These are phyloP conservation scores for Rhizopus delemar DNA, from an alignment of 371 early-diverging fungal genomes.

Conservation along the genomic window DNA sequence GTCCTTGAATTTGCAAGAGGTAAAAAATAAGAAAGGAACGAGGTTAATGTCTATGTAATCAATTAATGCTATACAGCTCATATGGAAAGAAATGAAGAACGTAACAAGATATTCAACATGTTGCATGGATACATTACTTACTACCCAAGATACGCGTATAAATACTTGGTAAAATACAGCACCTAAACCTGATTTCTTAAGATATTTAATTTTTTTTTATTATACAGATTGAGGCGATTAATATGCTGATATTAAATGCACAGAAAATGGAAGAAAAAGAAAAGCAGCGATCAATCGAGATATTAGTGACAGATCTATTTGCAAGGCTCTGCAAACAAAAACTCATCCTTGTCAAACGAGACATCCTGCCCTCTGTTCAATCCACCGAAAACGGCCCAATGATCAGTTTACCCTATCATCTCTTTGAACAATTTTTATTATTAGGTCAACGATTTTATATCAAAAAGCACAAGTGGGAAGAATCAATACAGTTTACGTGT, in stretches of 20 bases:
- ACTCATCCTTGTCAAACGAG: constrained; percentile 32
- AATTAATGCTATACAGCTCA: constrained; percentile 20
- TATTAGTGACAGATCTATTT: constrained; percentile 41
- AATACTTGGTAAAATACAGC: constrained; percentile 39
- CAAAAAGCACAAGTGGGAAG: constrained; percentile 38
- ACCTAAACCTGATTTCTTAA: not conserved
- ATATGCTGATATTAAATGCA: constrained; percentile 34
- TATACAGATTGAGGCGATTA: constrained; percentile 42
- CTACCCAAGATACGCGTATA: constrained; percentile 51
- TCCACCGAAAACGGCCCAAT: constrained; percentile 48
- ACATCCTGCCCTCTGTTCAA: constrained; percentile 38
- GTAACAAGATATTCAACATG: constrained; percentile 26
- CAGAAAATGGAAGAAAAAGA: constrained; percentile 33
- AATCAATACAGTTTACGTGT: constrained; percentile 40
- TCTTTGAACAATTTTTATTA: constrained; percentile 47
- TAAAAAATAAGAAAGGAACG: constrained; percentile 9
- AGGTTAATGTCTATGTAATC: not conserved
- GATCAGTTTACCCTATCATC: constrained; percentile 37
- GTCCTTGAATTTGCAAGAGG: constrained; percentile 47
- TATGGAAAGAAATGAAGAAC: constrained; percentile 38
- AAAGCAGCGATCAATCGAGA: constrained; percentile 30
- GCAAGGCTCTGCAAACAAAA: constrained; percentile 49
- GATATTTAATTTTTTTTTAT: not conserved
- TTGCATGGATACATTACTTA: constrained; percentile 47
- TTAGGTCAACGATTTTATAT: constrained; percentile 48